phyloP scores from a whole-genome alignment of 2,329 filamentous ascomycete species.

The Fusarium agapanthi region DNA sequence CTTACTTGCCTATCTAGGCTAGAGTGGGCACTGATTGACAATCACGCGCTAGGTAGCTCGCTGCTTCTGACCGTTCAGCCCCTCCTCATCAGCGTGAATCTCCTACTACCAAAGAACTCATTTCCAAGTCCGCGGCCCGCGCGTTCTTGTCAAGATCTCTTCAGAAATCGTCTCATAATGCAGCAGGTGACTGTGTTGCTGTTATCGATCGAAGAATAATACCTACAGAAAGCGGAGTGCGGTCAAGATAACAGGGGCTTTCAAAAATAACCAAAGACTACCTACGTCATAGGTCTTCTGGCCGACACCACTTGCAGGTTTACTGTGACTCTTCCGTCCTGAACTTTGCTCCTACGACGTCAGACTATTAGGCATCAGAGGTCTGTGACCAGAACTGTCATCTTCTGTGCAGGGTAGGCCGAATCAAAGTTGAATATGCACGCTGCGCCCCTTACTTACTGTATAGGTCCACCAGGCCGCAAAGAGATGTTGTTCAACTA shows the following conservation, averaged over 20 bases:
- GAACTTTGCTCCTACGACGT: background rate
- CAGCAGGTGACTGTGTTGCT: accelerated
- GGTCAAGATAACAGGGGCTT: background rate
- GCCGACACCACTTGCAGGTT: background rate
- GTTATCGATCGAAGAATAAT: background rate
- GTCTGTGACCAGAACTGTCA: background rate
- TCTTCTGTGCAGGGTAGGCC: background rate
- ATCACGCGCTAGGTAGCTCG: background rate
- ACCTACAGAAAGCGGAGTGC: background rate
- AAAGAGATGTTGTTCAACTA: background rate
- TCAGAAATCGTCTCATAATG: accelerated
- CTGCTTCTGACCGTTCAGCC: background rate
- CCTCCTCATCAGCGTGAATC: background rate
- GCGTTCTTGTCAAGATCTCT: background rate
- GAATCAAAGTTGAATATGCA: accelerated
- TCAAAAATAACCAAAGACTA: background rate
- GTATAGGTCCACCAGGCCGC: background rate
- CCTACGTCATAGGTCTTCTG: background rate
- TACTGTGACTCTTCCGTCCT: background rate
- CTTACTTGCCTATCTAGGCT: background rate
- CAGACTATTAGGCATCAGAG: background rate
- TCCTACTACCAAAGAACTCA: background rate
- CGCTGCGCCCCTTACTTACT: too few species aligned
- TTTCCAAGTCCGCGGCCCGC: background rate
- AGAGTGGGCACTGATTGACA: too few species aligned